A percentile compares a stretch with the other conserved stretches of the same genome.
phyloP scores from a whole-genome alignment of 2,329 filamentous ascomycete species.

The Fusarium sp. region DNA sequence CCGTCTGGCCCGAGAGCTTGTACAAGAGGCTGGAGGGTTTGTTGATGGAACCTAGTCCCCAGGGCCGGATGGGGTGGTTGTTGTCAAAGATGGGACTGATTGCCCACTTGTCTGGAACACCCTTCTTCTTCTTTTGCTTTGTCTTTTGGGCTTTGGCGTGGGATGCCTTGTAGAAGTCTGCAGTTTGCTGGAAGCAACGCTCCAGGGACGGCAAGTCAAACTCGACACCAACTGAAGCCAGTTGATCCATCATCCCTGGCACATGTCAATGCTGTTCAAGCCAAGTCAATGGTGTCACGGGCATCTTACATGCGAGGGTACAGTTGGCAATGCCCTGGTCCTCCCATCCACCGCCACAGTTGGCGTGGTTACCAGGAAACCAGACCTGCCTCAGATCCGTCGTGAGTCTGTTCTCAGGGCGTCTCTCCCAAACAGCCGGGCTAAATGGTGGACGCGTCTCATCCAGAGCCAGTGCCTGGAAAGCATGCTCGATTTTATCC shows the following conservation, averaged over 20 bases:
- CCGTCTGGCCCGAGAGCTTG: constrained; percentile 56
- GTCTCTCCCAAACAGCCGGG: constrained; percentile 67
- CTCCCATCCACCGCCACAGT: constrained; percentile 76
- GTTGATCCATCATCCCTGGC: constrained; percentile 68
- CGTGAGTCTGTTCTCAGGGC: constrained; percentile 49
- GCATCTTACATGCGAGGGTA: constrained; percentile 53
- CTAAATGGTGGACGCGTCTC: constrained; percentile 66
- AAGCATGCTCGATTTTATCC: constrained; percentile 65
- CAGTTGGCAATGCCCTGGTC: constrained; percentile 60
- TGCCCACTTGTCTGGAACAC: constrained; percentile 54
- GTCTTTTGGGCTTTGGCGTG: constrained; percentile 15
- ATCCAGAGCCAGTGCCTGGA: constrained; percentile 69
- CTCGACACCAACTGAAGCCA: constrained; percentile 63
- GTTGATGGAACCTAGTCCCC: constrained; percentile 59
- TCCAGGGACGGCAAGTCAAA: constrained; percentile 57
- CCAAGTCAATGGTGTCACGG: accelerated
- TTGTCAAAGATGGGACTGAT: constrained; percentile 59
- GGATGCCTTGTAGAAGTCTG: constrained; percentile 47
- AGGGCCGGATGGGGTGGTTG: constrained; percentile 61
- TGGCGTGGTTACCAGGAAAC: constrained; percentile 79
- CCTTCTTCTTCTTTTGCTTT: constrained; percentile 30
- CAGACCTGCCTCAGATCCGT: constrained; percentile 65
- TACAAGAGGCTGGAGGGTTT: constrained; percentile 56
- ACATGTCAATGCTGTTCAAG: background rate
- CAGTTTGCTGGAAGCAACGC: constrained; percentile 53